Percentiles rank a stretch among this genome's conserved stretches.
These are phyloP conservation scores for Mycena rebaudengoi DNA, from an alignment of 768 basidiomycete genomes.

Conservation along the genomic window DNA sequence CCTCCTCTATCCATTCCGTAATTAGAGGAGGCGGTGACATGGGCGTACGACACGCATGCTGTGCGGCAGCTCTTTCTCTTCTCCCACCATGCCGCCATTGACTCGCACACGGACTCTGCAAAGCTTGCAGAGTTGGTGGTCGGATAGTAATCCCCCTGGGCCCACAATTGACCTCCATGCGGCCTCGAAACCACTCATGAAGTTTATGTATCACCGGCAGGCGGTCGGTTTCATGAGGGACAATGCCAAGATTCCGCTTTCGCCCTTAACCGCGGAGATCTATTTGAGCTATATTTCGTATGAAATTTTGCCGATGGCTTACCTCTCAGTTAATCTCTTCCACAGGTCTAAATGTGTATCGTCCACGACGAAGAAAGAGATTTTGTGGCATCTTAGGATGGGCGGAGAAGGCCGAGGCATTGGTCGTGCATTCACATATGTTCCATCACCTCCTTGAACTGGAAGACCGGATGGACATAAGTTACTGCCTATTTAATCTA, in stretches of 20 bases:
- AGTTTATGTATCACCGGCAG: background rate
- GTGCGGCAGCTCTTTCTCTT: too few species aligned
- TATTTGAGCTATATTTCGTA: background rate
- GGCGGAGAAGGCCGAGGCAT: too few species aligned
- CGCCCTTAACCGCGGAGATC: background rate
- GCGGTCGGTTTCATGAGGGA: background rate
- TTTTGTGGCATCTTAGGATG: too few species aligned
- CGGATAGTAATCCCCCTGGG: background rate
- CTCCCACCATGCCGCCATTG: background rate
- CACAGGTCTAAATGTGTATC: background rate
- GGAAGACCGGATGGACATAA: too few species aligned
- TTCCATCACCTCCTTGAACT: too few species aligned
- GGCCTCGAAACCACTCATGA: too few species aligned
- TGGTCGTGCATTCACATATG: too few species aligned
- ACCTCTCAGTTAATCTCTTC: background rate
- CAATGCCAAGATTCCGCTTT: background rate
- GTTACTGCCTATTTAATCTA: too few species aligned
- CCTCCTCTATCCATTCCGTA: too few species aligned
- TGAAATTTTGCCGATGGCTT: background rate
- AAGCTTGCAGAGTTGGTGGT: background rate
- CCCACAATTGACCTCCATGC: background rate
- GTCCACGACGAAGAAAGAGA: background rate
- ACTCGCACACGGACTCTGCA: background rate
- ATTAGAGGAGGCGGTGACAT: too few species aligned
- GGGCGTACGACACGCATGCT: too few species aligned